Base-by-base conservation (phyloP, 1,284 basidiomycete species). In the Pascua sp. region DNA sequence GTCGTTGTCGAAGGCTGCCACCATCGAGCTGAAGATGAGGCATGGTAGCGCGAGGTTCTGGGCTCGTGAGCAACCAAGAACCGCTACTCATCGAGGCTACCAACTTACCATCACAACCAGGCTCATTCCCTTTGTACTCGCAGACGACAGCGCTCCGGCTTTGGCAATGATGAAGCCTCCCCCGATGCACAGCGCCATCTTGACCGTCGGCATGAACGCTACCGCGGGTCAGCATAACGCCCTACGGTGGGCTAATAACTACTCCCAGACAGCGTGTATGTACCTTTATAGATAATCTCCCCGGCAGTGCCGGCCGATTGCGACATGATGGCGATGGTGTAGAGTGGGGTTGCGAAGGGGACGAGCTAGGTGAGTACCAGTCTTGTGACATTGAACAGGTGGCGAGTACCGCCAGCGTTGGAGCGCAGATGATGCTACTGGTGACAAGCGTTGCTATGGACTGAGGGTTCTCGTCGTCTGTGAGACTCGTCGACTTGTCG, bases 1-100 rank as follows among this genome's bases (percentile, higher is more conserved):
- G 24, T 86, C 80, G 0, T 81, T 67, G 1, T 80, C 84, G 64
- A 91, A 89, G 0, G 88, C 83, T 0, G 87, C 84, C 0, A 90
- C 82, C 60, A 91, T 88, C 62, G 86, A 88, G 2, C 85, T 85
- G 71, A 91, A 90, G 76, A 90, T 79, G 11, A 91, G 80, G 56
- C 82, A 82, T 3, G 89, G 89, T 1, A 87, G 68, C 0, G 83
- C 79, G 56, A 90, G 80, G 64, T 88, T 89, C 81, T 86, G 18
- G 3, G 24, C 7, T 7, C 0, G 37, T 56, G 36, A 55, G 45
- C 17, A 7, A 13, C 36, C 3, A 0, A 18, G 37, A 44, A 13
- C 8, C 42, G 10, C 43, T 32, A 7, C 32, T 8, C 49, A 32
- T 39, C 7, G 16, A 16, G n/a, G n/a, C 12, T 3, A 2, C 17